Percentiles rank a stretch among this genome's conserved stretches.
phyloP scores from a whole-genome alignment of 305 asterid species.

The Solanum aculeatissimum region DNA sequence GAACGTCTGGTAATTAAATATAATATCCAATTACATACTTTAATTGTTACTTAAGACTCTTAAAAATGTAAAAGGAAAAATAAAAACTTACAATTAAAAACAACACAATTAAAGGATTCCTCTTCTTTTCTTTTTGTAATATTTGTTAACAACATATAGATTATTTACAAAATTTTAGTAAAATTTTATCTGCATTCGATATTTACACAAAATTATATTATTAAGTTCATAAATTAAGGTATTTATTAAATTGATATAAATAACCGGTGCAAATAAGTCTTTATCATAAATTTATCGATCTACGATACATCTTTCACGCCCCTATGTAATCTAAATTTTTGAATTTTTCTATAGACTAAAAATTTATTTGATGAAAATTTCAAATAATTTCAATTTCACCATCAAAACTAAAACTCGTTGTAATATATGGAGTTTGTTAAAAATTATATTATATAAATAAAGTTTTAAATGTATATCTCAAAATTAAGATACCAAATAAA shows the following conservation, averaged over 20 bases:
- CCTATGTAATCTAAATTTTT: neutral
- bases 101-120: neutral
- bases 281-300: neutral
- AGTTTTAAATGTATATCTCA: neutral
- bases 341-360: no score
- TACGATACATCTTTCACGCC: neutral
- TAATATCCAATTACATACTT: neutral
- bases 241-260: neutral
- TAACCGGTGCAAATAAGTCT: neutral
- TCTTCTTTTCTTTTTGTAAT: neutral
- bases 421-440: no score
- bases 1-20: neutral
- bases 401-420: no score
- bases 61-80: neutral
- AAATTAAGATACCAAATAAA: neutral
- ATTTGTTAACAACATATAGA: neutral
- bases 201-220: neutral
- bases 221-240: no score
- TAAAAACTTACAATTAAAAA: neutral
- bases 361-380: no score
- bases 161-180: neutral
- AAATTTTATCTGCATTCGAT: neutral
- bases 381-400: no score
- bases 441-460: no score
- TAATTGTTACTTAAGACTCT: neutral